Conservation (phyloP, 2,329 filamentous ascomycete species). For the Bipolaris gigantea region DNA sequence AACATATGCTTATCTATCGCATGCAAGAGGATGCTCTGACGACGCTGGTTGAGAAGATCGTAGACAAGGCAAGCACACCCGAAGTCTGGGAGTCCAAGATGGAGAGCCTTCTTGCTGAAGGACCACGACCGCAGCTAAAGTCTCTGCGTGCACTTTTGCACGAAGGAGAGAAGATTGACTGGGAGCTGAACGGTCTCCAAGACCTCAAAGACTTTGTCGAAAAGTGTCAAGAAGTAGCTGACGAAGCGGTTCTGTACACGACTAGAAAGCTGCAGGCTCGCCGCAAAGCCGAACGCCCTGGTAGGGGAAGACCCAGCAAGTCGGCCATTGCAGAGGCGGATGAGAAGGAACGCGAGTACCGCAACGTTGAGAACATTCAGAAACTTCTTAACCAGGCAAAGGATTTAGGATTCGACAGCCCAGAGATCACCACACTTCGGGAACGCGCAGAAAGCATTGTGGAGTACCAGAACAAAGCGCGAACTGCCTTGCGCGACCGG, state of each 20-base stretch:
- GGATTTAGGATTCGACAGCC: conserved; percentile 87
- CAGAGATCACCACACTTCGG: conserved; percentile 81
- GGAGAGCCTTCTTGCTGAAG: conserved; percentile 79
- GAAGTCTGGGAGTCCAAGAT: conserved; percentile 91
- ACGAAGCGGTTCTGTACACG: conserved; percentile 94
- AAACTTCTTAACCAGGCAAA: conserved; percentile 82
- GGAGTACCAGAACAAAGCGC: conserved; percentile 78
- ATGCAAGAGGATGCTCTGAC: conserved; percentile 72
- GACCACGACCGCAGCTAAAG: conserved; percentile 82
- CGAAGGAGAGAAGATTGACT: conserved; percentile 96
- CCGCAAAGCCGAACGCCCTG: conserved; percentile 88
- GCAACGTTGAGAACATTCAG: conserved; percentile 85
- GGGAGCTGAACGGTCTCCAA: conserved; percentile 79
- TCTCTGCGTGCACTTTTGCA: conserved; percentile 78
- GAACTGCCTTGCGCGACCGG: conserved; percentile 66
- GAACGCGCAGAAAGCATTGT: conserved; percentile 85
- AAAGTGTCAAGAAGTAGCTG: conserved; percentile 95
- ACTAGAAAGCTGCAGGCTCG: conserved; percentile 97
- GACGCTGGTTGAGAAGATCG: conserved; percentile 70
- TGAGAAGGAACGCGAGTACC: conserved; percentile 79
- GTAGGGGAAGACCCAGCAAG: conserved; percentile 71
- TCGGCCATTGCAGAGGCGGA: conserved; percentile 71
- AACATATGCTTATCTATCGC: conserved; percentile 77
- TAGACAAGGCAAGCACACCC: conserved; percentile 82
- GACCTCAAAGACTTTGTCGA: conserved; percentile 88